Percentiles rank a stretch among this genome's conserved stretches.
Evolutionary conservation across 371 early-diverging fungal species (phyloP).

Genomic region (Actinomortierella wolfii): DNA sequence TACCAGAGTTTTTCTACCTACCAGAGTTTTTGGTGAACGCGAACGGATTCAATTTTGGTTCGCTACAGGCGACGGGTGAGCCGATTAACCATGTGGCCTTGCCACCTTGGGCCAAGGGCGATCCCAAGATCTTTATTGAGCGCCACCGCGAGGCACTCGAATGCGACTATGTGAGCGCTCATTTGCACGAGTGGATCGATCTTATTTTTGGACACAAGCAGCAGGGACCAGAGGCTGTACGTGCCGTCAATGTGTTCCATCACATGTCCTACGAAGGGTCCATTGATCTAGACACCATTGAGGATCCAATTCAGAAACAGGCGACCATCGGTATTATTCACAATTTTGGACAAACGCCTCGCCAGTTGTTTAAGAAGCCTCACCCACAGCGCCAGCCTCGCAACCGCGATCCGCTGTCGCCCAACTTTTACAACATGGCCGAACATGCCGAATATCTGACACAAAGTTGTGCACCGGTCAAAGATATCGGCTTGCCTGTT

Average conservation of each 20-base stretch:
- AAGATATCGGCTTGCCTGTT: slow-evolving; percentile 61
- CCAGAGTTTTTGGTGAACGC: slow-evolving; percentile 86
- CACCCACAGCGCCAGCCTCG: slow-evolving; percentile 63
- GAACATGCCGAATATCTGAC: slow-evolving; percentile 59
- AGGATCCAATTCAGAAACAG: slow-evolving; percentile 87
- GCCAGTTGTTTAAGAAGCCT: slow-evolving; percentile 81
- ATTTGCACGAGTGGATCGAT: slow-evolving; percentile 91
- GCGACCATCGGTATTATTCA: slow-evolving; percentile 93
- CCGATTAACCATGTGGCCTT: slow-evolving; percentile 75
- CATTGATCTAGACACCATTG: slow-evolving; percentile 84
- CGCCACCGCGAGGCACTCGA: slow-evolving; percentile 91
- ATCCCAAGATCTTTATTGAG: slow-evolving; percentile 87
- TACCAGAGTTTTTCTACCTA: slow-evolving; percentile 89
- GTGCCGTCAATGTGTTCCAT: slow-evolving; percentile 89
- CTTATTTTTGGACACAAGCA: slow-evolving; percentile 91
- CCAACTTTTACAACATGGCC: slow-evolving; percentile 54
- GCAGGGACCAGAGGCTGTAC: slow-evolving; percentile 79
- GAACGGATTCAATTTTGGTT: slow-evolving; percentile 86
- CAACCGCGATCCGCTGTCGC: slow-evolving; percentile 44
- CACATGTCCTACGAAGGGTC: slow-evolving; percentile 93
- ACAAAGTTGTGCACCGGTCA: slow-evolving; percentile 58
- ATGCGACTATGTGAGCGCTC: slow-evolving; percentile 84
- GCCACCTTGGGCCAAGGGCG: slow-evolving; percentile 86
- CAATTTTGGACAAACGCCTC: slow-evolving; percentile 95
- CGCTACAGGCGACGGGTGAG: slow-evolving; percentile 71